phyloP scores from a whole-genome alignment of 1,284 basidiomycete genomes.

The Fomes fomentarius region DNA sequence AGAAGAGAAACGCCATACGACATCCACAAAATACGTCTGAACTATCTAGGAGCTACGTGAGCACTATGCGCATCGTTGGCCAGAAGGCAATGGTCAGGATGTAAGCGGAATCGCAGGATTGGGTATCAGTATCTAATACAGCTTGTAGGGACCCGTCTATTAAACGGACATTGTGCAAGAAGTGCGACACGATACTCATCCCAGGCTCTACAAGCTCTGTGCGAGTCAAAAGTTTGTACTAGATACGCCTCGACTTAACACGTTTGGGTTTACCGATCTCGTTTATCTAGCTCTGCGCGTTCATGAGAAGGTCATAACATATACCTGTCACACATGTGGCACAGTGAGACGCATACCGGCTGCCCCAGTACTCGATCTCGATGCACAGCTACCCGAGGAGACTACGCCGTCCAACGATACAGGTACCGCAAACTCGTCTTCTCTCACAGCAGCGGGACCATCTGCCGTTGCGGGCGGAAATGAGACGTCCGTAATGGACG shows the following conservation, averaged over 20 bases:
- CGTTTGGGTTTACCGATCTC: background rate
- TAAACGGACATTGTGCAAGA: slow-evolving; percentile 76
- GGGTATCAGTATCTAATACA: background rate
- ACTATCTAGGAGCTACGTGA: slow-evolving; percentile 63
- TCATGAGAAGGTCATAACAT: slow-evolving; percentile 56
- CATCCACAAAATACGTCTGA: slow-evolving; percentile 45
- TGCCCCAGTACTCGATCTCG: slow-evolving; percentile 42
- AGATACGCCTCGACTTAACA: background rate
- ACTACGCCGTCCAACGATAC: background rate
- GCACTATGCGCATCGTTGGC: slow-evolving; percentile 69
- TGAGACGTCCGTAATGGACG: slow-evolving; percentile 6
- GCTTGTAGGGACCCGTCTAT: slow-evolving; percentile 73
- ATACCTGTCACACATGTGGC: slow-evolving; percentile 59
- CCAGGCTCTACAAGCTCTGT: slow-evolving; percentile 68
- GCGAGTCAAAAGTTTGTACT: slow-evolving; percentile 66
- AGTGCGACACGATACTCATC: slow-evolving; percentile 64
- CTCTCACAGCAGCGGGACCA: background rate
- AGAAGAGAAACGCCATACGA: slow-evolving; percentile 31
- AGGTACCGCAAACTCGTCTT: too few species aligned
- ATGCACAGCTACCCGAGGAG: slow-evolving; percentile 1
- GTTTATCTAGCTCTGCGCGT: slow-evolving; percentile 45
- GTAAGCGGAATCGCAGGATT: slow-evolving; percentile 41
- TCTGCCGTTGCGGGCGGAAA: background rate
- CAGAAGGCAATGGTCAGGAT: slow-evolving; percentile 77
- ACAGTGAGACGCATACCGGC: slow-evolving; percentile 63